These are phyloP conservation scores for Erythrophleum ivorense DNA, from an alignment of 331 rosid genomes.

Conservation along the genomic window DNA sequence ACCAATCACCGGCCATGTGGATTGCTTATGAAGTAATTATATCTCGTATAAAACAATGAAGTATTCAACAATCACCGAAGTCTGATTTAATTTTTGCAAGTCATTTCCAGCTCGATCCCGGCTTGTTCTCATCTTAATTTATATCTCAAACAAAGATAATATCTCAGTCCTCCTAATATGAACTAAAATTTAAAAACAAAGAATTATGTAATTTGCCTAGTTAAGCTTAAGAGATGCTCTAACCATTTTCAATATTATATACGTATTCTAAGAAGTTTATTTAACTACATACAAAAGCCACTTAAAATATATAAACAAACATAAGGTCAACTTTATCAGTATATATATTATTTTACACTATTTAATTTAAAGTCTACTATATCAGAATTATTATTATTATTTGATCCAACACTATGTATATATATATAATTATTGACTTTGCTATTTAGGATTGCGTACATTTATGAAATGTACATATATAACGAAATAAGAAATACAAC, in stretches of 20 bases:
- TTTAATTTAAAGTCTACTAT: not conserved
- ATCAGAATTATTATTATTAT: not conserved
- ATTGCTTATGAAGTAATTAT: not conserved
- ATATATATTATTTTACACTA: not conserved
- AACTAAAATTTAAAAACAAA: not conserved
- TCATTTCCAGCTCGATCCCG: not conserved
- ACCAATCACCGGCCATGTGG: not conserved
- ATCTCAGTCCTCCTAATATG: not conserved
- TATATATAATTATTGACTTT: too few species aligned
- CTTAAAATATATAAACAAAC: not conserved
- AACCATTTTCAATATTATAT: not conserved
- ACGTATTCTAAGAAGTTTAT: not conserved
- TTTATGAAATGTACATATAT: too few species aligned
- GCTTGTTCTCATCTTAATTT: not conserved
- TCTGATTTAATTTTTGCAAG: constrained; percentile 2
- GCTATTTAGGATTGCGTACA: too few species aligned
- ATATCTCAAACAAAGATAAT: not conserved
- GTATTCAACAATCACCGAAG: not conserved
- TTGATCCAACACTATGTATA: too few species aligned
- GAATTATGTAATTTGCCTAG: not conserved
- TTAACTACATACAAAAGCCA: not conserved
- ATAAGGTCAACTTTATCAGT: not conserved
- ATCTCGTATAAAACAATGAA: not conserved
- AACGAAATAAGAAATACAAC: too few species aligned
- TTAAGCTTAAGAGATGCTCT: not conserved